These are phyloP conservation scores for Linum trigynum DNA, from an alignment of 345 rosid genomes.

Conservation along the genomic window DNA sequence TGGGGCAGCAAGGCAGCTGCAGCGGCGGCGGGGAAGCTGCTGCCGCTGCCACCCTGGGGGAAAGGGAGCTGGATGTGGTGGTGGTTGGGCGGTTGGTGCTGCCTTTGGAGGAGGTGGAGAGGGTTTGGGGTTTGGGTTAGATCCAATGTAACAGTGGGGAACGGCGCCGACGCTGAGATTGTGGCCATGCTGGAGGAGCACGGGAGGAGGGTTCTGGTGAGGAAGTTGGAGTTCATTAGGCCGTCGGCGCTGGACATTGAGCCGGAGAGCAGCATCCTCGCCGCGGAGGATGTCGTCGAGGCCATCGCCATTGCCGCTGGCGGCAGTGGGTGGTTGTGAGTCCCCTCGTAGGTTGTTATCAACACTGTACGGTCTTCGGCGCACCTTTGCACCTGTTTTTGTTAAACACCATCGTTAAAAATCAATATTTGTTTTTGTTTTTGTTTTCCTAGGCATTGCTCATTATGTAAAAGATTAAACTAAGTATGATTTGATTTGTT, in stretches of 20 bases:
- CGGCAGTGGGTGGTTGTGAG: constrained; percentile 91
- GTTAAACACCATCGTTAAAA: background rate
- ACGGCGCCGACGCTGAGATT: constrained; percentile 91
- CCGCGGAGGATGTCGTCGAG: constrained; percentile 82
- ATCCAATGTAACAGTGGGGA: constrained; percentile 91
- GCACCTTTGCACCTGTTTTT: constrained; percentile 73
- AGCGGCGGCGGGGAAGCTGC: constrained; percentile 12
- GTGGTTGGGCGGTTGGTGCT: constrained; percentile 9
- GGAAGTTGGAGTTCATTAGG: constrained; percentile 55
- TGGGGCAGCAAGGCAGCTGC: constrained; percentile 45
- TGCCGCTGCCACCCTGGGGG: constrained; percentile 19
- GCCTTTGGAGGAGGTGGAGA: constrained; percentile 23
- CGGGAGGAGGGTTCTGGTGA: constrained; percentile 62
- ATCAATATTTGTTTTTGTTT: too few relatives aligned
- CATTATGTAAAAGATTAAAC: too few relatives aligned
- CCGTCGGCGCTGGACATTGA: constrained; percentile 78
- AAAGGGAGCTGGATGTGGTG: constrained; percentile 39
- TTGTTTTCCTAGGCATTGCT: too few relatives aligned
- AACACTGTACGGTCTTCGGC: constrained; percentile 78
- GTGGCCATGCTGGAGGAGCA: constrained; percentile 97
- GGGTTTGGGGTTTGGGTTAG: constrained; percentile 44
- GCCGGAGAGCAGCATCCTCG: constrained; percentile 72
- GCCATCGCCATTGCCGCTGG: constrained; percentile 93
- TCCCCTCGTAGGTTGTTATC: constrained; percentile 87
- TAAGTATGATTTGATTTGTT: too few relatives aligned